Evolutionary conservation across 768 basidiomycete genomes (phyloP), one percentile per base, ranked within the genome.

Genomic region (Coprinopsis marcescibilis): DNA sequence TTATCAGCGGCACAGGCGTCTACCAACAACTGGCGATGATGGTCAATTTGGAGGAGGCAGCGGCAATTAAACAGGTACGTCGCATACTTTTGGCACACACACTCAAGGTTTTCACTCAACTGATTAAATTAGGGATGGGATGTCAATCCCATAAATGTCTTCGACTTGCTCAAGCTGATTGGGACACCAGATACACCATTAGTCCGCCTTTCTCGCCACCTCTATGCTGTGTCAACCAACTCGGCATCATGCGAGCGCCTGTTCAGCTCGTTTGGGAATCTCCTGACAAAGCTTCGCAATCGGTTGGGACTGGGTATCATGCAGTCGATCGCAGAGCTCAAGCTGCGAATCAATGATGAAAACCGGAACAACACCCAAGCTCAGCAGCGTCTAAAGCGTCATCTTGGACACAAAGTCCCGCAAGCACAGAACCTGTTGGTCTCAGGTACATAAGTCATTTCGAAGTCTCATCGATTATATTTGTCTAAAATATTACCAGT

Each of bases 161-260:
- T 54, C 58, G 48, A 56, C 44, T 37, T 43, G 11, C 51, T 60
- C 37, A 51, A 57, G 43, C 48, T 42, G 29, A 17, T 44, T 10
- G n/a, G 43, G 12, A 34, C 33, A 38, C 46, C 17, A 1, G 57
- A 56, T 21, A 56, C 61, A 30, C 27, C 35, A 7, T 54, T 63
- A 34, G 46, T 49, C 3, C 55, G 51, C 32, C 48, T 65, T 23
- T 60, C 63, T 0, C 48, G 57, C 13, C 53, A 34, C 30, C 21
- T 64, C 32, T 53, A 60, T 23, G 52, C 51, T 43, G 44, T 62
- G 29, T 30, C 53, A 11, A 55, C 59, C 10, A 67, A 64, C 45
- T 65, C 61, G 6, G 63, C 65, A 8, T 57, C 55, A 10, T 60
- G 55, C 27, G 60, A 67, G 42, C 50, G 64, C 2, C 21, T 55